Evolutionary conservation across 129 eudicot genomes (phyloP).

Genomic region (Centrapalus pauciflorus): DNA sequence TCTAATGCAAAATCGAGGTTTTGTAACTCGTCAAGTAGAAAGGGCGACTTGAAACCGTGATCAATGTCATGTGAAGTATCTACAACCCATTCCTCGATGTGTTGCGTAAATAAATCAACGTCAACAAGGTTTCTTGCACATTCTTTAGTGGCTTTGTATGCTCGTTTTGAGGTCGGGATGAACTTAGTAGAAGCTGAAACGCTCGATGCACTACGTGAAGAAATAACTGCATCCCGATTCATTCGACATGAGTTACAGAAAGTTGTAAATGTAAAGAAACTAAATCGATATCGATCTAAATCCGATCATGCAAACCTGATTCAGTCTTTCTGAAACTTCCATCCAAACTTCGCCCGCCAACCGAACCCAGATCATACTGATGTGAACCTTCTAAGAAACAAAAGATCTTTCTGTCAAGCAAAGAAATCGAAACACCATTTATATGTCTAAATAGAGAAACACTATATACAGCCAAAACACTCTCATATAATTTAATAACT

Average conservation of each 20-base stretch:
- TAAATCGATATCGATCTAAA: background rate
- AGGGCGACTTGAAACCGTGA: slow-evolving; percentile 52
- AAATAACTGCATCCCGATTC: slow-evolving; percentile 33
- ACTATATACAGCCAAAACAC: no score
- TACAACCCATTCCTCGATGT: slow-evolving; percentile 67
- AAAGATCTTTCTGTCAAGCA: background rate
- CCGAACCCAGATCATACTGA: slow-evolving; percentile 29
- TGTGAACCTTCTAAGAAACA: slow-evolving; percentile 28
- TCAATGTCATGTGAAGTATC: slow-evolving; percentile 37
- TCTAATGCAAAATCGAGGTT: slow-evolving; percentile 83
- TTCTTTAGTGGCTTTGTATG: slow-evolving; percentile 51
- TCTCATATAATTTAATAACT: no score
- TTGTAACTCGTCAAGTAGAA: slow-evolving; percentile 53
- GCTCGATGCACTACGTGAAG: slow-evolving; percentile 47
- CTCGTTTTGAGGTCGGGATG: slow-evolving; percentile 50
- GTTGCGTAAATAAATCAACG: slow-evolving; percentile 46
- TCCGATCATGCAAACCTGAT: slow-evolving; percentile 31
- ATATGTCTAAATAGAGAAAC: no score
- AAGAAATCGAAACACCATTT: background rate
- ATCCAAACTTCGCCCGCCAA: slow-evolving; percentile 29
- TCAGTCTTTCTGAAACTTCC: slow-evolving; percentile 42
- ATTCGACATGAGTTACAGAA: slow-evolving; percentile 5
- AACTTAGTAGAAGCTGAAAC: no score
- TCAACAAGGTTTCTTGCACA: slow-evolving; percentile 48
- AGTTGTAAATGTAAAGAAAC: background rate